Conservation (phyloP, 441 rosid species). For the Pelargonium myrrhifolium region DNA sequence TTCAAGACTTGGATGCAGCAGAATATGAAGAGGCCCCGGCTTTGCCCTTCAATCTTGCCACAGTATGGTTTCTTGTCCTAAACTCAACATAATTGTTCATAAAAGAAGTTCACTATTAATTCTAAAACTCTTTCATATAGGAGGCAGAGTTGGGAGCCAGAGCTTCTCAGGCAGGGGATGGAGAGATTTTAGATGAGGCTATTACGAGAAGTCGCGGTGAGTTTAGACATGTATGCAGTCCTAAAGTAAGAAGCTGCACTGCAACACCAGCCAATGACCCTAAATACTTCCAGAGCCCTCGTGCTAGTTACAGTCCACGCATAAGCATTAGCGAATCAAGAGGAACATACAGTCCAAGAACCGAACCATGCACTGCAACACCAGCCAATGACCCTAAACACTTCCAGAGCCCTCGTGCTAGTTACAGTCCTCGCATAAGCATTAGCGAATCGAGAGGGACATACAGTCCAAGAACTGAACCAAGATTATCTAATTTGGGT, state of each 20-base stretch:
- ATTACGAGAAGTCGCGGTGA: slow-evolving; percentile 74
- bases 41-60: slow-evolving; percentile 50
- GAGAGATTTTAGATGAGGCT: slow-evolving; percentile 60
- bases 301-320: slow-evolving; percentile 42
- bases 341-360: no score
- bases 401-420: slow-evolving; percentile 30
- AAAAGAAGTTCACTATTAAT: no score
- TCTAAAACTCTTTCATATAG: not conserved
- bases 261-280: slow-evolving; percentile 36
- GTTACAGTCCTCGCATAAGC: slow-evolving; percentile 32
- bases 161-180: slow-evolving; percentile 24
- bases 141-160: not conserved
- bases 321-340: no score
- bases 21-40: slow-evolving; percentile 74
- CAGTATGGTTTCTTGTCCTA: slow-evolving; percentile 32
- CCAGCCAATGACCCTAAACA: slow-evolving; percentile 36
- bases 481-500: slow-evolving; percentile 37
- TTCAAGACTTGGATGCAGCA: slow-evolving; percentile 72
- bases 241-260: slow-evolving; percentile 47
- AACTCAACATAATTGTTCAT: no score
- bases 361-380: slow-evolving; percentile 32
- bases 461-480: slow-evolving; percentile 42
- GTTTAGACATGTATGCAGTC: slow-evolving; percentile 45
- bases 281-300: slow-evolving; percentile 31
- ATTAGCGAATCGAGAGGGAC: slow-evolving; percentile 27